Evolutionary conservation across 768 basidiomycete genomes (phyloP), one percentile per base, ranked within the genome.

Genomic region (Pleurotus pulmonarius): DNA sequence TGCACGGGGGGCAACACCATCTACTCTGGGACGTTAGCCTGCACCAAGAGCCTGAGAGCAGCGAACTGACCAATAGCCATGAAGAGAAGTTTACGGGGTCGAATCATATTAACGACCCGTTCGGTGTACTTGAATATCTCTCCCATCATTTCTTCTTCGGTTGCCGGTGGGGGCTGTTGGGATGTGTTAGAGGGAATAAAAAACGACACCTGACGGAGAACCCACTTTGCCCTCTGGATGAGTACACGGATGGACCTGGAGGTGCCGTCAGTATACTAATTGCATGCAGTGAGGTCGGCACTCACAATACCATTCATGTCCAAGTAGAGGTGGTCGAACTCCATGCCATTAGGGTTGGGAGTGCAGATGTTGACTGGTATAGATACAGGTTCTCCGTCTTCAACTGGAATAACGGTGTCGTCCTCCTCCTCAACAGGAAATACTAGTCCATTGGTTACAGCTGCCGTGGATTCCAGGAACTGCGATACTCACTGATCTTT

Each of bases 241-340:
- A 0, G 97, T 99, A 82, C 97, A 98, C 0, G 97, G 97, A 72
- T 99, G 97, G 9, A 99, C 91, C 91, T 93, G 58, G 15, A 34
- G 22, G 40, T 24, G 12, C 56, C 49, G 49, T 53, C 38, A 43
- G 16, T 8, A 40, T 44, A n/a, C 9, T 26, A 39, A 18, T 24
- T 49, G 5, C n/a, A 45, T 16, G 39, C 12, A 45, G 18, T 3
- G 16, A 5, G 11, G 18, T 26, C n/a, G 16, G 25, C 18, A 75
- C 88, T 61, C 62, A 93, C 97, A 69, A 98, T 98, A 62, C 93
- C 97, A 70, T 99, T 99, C 97, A 99, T 98, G 69, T 99, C 96
- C 43, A 99, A 79, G 70, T 99, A 99, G 46, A 99, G 76, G 69
- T 92, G 94, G 75, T 99, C 97, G 62, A 95, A 93, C 74, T 99